Conservation (phyloP, 371 early-diverging fungal species). For the Mucor irregularis region DNA sequence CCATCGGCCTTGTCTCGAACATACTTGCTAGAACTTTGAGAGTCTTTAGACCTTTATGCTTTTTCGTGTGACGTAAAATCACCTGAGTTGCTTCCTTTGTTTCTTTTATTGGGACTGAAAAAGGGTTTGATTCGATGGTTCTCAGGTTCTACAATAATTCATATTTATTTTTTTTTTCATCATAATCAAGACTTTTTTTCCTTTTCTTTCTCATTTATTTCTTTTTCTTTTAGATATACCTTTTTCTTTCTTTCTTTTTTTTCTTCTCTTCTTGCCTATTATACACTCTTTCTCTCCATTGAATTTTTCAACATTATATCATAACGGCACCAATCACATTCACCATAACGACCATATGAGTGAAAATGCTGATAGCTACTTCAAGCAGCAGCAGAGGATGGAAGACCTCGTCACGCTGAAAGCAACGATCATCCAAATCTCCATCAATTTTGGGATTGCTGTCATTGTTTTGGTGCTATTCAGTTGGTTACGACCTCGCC, state of each 20-base stretch:
- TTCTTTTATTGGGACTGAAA: too few relatives aligned
- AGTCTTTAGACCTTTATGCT: too few relatives aligned
- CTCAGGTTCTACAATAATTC: neutral
- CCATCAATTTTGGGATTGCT: constrained; percentile 45
- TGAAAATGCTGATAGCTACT: constrained; percentile 19
- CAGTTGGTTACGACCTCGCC: constrained; percentile 43
- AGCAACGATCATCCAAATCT: constrained; percentile 46
- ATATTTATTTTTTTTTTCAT: neutral
- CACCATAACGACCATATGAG: too few relatives aligned
- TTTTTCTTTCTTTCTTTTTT: neutral
- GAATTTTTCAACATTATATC: too few relatives aligned
- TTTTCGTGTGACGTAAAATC: neutral
- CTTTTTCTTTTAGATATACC: neutral
- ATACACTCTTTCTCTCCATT: too few relatives aligned
- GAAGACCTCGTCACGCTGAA: constrained; percentile 32
- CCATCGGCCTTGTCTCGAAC: too few relatives aligned
- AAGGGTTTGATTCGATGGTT: neutral
- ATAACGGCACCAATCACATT: too few relatives aligned
- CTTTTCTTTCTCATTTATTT: neutral
- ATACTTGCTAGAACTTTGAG: too few relatives aligned
- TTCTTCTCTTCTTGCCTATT: neutral
- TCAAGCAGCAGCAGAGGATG: constrained; percentile 28
- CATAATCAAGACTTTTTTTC: neutral
- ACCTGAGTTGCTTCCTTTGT: neutral
- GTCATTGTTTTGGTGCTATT: constrained; percentile 40